These are phyloP conservation scores for Stellera chamaejasme DNA, from an alignment of 345 rosid species.

Conservation along the genomic window DNA sequence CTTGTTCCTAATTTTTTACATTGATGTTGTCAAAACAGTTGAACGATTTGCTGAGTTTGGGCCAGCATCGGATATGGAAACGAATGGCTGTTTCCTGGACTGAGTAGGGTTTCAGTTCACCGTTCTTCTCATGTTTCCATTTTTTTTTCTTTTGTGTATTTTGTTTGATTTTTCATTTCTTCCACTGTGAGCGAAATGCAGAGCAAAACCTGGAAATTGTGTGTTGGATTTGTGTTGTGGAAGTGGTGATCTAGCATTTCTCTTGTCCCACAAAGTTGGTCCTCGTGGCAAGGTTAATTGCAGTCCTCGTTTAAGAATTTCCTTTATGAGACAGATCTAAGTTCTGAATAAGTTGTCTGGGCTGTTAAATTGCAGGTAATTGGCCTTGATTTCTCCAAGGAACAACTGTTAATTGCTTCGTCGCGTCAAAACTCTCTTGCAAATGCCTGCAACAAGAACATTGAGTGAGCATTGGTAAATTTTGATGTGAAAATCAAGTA, in stretches of 20 bases:
- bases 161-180: neutral
- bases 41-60: conserved; percentile 76
- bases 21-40: conserved; percentile 24
- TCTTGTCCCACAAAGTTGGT: conserved; percentile 76
- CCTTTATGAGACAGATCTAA: neutral
- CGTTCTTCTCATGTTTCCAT: neutral
- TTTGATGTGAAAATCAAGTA: conserved; percentile 17
- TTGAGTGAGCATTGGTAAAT: conserved; percentile 85
- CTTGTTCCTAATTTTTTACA: neutral
- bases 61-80: conserved; percentile 88
- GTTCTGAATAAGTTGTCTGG: neutral
- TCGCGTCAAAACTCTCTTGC: conserved; percentile 36
- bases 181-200: conserved; percentile 18
- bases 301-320: neutral
- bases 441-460: conserved; percentile 58
- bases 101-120: conserved; percentile 23
- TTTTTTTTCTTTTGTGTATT: neutral
- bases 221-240: conserved; percentile 93
- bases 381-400: conserved; percentile 80
- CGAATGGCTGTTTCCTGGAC: conserved; percentile 83
- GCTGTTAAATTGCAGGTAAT: conserved; percentile 37
- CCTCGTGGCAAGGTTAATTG: conserved; percentile 43
- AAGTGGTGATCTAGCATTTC: conserved; percentile 82
- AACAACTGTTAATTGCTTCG: conserved; percentile 63
- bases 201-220: conserved; percentile 54